Percentiles rank a stretch among this genome's conserved stretches.
Evolutionary conservation across 2,329 filamentous ascomycete genomes (phyloP).

Genomic region (Penicillium hordei): DNA sequence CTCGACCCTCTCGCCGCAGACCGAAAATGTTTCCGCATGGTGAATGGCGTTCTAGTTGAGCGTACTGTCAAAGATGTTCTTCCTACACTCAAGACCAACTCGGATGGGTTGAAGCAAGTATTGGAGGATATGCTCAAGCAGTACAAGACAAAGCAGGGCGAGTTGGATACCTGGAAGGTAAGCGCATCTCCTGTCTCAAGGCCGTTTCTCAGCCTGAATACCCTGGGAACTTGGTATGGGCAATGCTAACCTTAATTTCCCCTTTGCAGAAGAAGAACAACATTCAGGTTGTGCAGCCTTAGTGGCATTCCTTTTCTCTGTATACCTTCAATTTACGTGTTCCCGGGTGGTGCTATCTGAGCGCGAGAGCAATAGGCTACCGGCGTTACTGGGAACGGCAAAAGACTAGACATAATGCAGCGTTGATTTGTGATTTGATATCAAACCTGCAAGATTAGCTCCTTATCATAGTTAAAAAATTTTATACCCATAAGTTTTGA

Average conservation of each 20-base stretch:
- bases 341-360: constrained; percentile 4
- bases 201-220: neutral
- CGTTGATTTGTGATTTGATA: constrained; percentile 15
- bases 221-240: neutral
- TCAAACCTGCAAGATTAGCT: constrained; percentile 4
- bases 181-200: constrained; percentile 30
- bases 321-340: constrained; percentile 12
- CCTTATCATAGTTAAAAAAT: constrained; percentile 1
- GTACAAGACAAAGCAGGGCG: constrained; percentile 90
- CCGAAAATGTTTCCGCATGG: constrained; percentile 97
- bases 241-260: constrained; percentile 7
- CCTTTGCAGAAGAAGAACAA: constrained; percentile 49
- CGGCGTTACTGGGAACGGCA: constrained; percentile 23
- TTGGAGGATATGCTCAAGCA: constrained; percentile 93
- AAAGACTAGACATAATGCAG: constrained; percentile 23
- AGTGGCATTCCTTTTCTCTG: constrained; percentile 10
- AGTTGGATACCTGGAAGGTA: constrained; percentile 99
- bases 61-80: constrained; percentile 90
- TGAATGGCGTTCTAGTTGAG: constrained; percentile 95
- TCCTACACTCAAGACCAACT: constrained; percentile 87
- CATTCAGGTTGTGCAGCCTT: constrained; percentile 51
- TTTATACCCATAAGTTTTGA: constrained; percentile 3
- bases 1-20: constrained; percentile 76
- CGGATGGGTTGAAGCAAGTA: constrained; percentile 89
- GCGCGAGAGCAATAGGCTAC: constrained; percentile 12